Conservation (phyloP, 2,329 filamentous ascomycete genomes). For the Catunica adiposa region DNA sequence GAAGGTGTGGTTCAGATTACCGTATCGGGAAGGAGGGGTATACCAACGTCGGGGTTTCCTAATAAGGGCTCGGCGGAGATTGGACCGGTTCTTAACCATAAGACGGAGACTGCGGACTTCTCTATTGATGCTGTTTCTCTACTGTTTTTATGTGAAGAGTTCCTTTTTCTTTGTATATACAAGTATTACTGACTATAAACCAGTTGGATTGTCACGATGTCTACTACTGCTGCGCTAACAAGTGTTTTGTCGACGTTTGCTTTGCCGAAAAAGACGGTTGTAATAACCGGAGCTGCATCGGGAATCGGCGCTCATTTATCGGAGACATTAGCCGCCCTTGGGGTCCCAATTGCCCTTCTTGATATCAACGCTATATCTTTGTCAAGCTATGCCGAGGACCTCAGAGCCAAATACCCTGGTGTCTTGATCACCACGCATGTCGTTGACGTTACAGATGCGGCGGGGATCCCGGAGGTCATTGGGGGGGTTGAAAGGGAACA, state of each 20-base stretch:
- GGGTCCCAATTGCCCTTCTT: constrained; percentile 78
- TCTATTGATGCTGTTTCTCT: no score
- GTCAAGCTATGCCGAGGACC: not conserved
- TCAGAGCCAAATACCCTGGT: not conserved
- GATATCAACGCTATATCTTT: constrained; percentile 52
- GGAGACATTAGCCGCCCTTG: constrained; percentile 75
- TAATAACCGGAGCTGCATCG: constrained; percentile 81
- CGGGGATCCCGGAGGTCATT: constrained; percentile 4
- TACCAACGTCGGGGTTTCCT: no score
- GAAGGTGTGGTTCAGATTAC: no score
- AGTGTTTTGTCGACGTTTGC: constrained; percentile 76
- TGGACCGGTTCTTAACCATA: no score
- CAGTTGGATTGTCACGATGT: no score
- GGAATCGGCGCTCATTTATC: constrained; percentile 86
- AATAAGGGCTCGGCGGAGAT: no score
- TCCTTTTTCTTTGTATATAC: no score
- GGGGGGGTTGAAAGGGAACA: constrained; percentile 49
- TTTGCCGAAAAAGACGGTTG: constrained; percentile 62
- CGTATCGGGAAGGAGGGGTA: no score
- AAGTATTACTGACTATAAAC: no score
- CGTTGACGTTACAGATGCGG: constrained; percentile 20
- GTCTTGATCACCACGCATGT: constrained; percentile 59
- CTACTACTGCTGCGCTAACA: no score
- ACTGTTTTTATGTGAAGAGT: no score
- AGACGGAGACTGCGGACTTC: no score